A percentile compares a stretch with the other conserved stretches of the same genome.
Conservation (phyloP, 2,329 filamentous ascomycete genomes). For the Penicillium brasilianum region DNA sequence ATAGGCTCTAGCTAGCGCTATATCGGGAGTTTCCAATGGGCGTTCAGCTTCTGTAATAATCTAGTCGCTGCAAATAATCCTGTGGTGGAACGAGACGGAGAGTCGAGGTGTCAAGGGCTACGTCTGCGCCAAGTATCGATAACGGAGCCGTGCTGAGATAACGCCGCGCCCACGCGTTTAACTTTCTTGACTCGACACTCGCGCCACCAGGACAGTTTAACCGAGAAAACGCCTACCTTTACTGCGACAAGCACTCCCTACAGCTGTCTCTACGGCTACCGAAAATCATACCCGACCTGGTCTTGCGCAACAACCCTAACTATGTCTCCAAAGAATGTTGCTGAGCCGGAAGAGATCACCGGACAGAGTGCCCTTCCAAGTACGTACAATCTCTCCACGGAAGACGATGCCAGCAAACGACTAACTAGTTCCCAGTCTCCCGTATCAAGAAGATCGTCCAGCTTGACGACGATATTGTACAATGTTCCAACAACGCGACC, state of each 20-base stretch:
- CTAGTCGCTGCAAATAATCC: conserved; percentile 8
- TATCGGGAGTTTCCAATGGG: background rate
- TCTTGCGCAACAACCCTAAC: conserved; percentile 14
- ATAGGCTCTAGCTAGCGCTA: background rate
- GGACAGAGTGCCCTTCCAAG: conserved; percentile 84
- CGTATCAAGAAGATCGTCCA: conserved; percentile 95
- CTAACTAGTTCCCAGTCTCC: conserved; percentile 67
- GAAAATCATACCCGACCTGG: background rate
- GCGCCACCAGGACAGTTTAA: conserved; percentile 2
- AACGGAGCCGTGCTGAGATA: conserved; percentile 34
- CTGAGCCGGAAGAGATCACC: conserved; percentile 82
- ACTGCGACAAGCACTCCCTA: background rate
- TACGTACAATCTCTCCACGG: conserved; percentile 55
- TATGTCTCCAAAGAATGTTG: conserved; percentile 91
- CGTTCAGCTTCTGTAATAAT: background rate
- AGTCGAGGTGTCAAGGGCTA: conserved; percentile 23
- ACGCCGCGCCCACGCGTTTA: conserved; percentile 33
- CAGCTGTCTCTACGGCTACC: background rate
- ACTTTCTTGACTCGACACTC: conserved; percentile 22
- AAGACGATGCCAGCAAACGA: background rate
- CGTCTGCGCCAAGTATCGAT: conserved; percentile 34
- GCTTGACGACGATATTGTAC: conserved; percentile 80
- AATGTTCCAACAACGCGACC: conserved; percentile 90
- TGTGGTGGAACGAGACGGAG: conserved; percentile 10
- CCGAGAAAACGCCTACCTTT: background rate